These are phyloP conservation scores for Gastrodia elata DNA, from an alignment of 106 monocot species.

Conservation along the genomic window DNA sequence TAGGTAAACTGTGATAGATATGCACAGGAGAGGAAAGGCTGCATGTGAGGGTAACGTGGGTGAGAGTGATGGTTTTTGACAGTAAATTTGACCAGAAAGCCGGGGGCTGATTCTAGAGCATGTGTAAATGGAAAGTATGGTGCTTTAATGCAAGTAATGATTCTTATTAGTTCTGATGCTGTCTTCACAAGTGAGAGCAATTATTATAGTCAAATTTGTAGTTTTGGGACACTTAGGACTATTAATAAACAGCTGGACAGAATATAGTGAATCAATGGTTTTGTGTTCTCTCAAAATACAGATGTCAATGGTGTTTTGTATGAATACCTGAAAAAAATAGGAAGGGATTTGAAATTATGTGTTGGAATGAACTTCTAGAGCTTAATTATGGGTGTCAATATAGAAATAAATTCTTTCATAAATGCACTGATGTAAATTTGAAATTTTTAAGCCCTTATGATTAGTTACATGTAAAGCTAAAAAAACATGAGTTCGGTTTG, in stretches of 20 bases:
- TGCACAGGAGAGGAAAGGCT: constrained; percentile 1
- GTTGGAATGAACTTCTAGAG: too few relatives aligned
- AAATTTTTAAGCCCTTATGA: too few relatives aligned
- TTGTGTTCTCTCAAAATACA: too few relatives aligned
- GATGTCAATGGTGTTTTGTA: too few relatives aligned
- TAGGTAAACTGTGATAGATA: background rate
- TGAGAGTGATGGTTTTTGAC: constrained; percentile 2
- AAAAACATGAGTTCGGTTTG: too few relatives aligned
- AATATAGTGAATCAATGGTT: too few relatives aligned
- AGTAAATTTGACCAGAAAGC: background rate
- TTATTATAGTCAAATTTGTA: background rate
- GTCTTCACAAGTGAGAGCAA: background rate
- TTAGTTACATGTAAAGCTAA: too few relatives aligned
- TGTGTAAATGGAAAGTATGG: background rate
- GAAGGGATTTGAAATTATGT: too few relatives aligned
- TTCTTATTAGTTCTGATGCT: background rate
- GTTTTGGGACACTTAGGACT: background rate
- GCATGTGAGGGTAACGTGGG: constrained; percentile 8
- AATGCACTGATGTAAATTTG: too few relatives aligned
- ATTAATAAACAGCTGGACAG: background rate
- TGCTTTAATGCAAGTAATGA: background rate
- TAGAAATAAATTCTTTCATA: too few relatives aligned
- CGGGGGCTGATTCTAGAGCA: background rate
- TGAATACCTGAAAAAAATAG: too few relatives aligned
- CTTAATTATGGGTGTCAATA: too few relatives aligned